phyloP scores from a whole-genome alignment of 1,284 basidiomycete species.

The Peniophora sp. region DNA sequence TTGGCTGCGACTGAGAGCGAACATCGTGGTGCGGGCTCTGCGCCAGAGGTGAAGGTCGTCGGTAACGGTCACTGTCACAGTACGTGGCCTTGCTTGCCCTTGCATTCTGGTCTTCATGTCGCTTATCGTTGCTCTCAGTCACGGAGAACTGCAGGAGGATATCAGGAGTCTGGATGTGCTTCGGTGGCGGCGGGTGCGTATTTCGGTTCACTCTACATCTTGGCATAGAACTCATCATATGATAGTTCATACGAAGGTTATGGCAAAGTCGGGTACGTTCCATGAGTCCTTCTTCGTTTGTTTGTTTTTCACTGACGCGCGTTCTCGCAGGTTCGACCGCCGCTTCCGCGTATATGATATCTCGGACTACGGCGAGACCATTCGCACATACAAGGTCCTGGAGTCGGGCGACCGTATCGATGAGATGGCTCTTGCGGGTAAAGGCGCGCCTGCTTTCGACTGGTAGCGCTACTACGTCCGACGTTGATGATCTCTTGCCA shows the following conservation, averaged over 20 bases:
- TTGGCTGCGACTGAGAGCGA: constrained; percentile 60
- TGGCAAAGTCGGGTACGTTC: constrained; percentile 58
- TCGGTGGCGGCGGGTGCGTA: constrained; percentile 79
- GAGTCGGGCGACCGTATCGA: constrained; percentile 70
- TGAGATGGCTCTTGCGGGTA: constrained; percentile 51
- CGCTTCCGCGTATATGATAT: constrained; percentile 82
- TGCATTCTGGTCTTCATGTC: background rate
- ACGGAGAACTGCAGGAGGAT: constrained; percentile 86
- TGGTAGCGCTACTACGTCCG: background rate
- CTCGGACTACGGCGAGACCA: constrained; percentile 83
- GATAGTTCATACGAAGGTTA: constrained; percentile 82
- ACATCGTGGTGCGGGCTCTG: constrained; percentile 38
- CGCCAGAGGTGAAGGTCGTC: constrained; percentile 73
- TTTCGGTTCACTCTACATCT: background rate
- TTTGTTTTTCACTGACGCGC: background rate
- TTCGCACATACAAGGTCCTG: constrained; percentile 84
- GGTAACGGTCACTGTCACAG: constrained; percentile 86
- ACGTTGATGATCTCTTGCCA: background rate
- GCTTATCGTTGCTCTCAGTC: constrained; percentile 30
- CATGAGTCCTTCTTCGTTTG: background rate
- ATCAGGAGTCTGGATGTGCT: constrained; percentile 88
- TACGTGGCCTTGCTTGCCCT: constrained; percentile 25
- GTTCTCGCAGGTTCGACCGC: constrained; percentile 66
- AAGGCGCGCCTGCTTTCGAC: constrained; percentile 16
- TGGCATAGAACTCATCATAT: constrained; percentile 5